Conservation (phyloP, 108 stramenopile species). For the Fragilaria radians region DNA sequence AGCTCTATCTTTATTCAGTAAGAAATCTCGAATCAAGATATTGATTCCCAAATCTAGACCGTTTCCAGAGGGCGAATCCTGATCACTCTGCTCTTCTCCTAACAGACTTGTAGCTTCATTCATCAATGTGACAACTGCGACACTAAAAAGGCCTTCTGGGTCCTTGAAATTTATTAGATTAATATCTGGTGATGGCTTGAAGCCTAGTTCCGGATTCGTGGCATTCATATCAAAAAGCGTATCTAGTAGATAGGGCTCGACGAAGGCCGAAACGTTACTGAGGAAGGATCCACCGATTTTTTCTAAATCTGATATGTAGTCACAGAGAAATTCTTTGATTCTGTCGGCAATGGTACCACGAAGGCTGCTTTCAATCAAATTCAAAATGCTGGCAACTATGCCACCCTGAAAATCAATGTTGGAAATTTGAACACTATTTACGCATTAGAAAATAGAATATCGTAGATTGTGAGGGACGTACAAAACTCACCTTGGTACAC, state of each 20-base stretch:
- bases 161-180: constrained; percentile 1
- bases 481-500: background rate
- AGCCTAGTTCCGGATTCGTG: background rate
- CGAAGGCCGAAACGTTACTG: background rate
- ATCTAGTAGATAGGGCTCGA: constrained; percentile 3
- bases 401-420: constrained; percentile 1
- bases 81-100: background rate
- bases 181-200: no score
- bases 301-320: background rate
- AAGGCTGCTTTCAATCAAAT: constrained; percentile 1
- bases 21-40: constrained; percentile 1
- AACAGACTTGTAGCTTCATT: background rate
- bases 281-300: background rate
- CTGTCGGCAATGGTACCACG: background rate
- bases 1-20: constrained; percentile 2
- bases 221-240: constrained; percentile 1
- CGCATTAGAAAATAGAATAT: background rate
- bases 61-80: background rate
- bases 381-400: background rate
- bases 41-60: constrained; percentile 3
- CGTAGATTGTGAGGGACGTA: background rate
- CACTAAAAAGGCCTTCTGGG: background rate
- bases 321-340: constrained; percentile 2
- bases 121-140: background rate
- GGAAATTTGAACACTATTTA: background rate